Evolutionary conservation across 2,329 filamentous ascomycete species (phyloP).

Genomic region (Tolypocladium sp.): DNA sequence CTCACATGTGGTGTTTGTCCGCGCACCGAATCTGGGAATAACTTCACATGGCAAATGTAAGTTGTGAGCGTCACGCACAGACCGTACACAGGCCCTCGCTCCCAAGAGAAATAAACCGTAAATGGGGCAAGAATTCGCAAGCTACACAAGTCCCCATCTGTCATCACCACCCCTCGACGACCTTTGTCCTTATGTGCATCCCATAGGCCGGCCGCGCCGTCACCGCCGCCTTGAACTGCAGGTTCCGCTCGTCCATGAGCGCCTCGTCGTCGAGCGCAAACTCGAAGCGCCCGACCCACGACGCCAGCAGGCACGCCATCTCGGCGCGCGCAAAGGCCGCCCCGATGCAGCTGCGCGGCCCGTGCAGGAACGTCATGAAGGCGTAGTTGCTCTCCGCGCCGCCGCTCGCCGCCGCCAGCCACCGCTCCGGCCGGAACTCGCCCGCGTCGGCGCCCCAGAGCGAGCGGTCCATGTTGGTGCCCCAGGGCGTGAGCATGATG

Average conservation of each 20-base stretch:
- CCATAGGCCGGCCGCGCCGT: conserved; percentile 67
- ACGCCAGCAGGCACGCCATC: conserved; percentile 74
- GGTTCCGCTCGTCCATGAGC: conserved; percentile 55
- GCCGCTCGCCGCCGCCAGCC: conserved; percentile 58
- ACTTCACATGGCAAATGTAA: neutral
- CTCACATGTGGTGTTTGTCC: too few relatives aligned
- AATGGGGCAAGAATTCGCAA: neutral
- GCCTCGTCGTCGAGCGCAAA: conserved; percentile 48
- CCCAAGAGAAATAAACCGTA: neutral
- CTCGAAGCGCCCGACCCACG: conserved; percentile 67
- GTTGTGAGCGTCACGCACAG: neutral
- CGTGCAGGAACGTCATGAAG: conserved; percentile 76
- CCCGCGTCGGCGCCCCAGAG: conserved; percentile 72
- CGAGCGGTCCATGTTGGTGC: conserved; percentile 57
- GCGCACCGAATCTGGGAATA: neutral
- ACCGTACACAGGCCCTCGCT: neutral
- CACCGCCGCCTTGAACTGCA: conserved; percentile 60
- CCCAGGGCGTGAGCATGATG: conserved; percentile 55
- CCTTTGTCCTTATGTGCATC: conserved; percentile 57
- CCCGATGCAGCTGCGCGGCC: conserved; percentile 79
- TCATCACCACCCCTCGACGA: conserved; percentile 51
- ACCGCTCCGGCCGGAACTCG: conserved; percentile 72
- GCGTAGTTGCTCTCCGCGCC: conserved; percentile 69
- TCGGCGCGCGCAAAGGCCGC: conserved; percentile 73
- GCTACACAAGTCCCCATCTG: neutral